Evolutionary conservation across 108 stramenopile species (phyloP).

Genomic region (Cyclotella kingstonii): DNA sequence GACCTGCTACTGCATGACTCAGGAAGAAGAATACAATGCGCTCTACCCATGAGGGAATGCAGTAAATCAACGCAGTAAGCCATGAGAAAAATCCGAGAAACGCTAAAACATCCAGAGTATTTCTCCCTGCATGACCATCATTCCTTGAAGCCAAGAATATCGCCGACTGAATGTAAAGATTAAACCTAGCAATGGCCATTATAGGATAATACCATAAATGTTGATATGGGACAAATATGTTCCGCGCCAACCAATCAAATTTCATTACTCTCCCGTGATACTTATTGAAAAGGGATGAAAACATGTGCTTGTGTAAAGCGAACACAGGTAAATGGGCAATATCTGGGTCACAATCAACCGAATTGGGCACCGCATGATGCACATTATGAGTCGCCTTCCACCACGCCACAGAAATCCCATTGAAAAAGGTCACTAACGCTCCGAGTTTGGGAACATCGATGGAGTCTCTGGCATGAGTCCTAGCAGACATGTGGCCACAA

Average conservation of each 20-base stretch:
- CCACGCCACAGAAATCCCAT: slow-evolving; percentile 86
- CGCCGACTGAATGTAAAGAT: slow-evolving; percentile 75
- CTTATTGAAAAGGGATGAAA: slow-evolving; percentile 52
- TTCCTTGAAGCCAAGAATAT: slow-evolving; percentile 36
- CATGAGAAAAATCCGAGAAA: slow-evolving; percentile 62
- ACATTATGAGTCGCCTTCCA: slow-evolving; percentile 93
- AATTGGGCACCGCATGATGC: slow-evolving; percentile 89
- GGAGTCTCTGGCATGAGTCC: slow-evolving; percentile 53
- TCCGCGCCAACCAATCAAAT: slow-evolving; percentile 58
- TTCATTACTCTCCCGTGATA: slow-evolving; percentile 73
- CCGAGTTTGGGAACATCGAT: slow-evolving; percentile 55
- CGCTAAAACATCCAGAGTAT: slow-evolving; percentile 50
- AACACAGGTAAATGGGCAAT: slow-evolving; percentile 92
- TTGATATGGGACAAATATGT: slow-evolving; percentile 76
- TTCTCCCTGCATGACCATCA: slow-evolving; percentile 41
- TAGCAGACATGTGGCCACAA: slow-evolving; percentile 81
- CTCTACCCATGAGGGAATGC: slow-evolving; percentile 50
- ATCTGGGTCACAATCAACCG: slow-evolving; percentile 89
- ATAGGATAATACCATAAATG: slow-evolving; percentile 88
- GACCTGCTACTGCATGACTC: slow-evolving; percentile 77
- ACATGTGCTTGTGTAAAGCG: slow-evolving; percentile 68
- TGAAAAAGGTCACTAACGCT: slow-evolving; percentile 52
- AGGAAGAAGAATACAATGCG: slow-evolving; percentile 62
- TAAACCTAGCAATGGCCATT: slow-evolving; percentile 86
- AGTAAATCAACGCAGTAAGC: slow-evolving; percentile 45